These are phyloP conservation scores for Cryptococcus sp. DNA, from an alignment of 1,284 basidiomycete species.

Conservation along the genomic window DNA sequence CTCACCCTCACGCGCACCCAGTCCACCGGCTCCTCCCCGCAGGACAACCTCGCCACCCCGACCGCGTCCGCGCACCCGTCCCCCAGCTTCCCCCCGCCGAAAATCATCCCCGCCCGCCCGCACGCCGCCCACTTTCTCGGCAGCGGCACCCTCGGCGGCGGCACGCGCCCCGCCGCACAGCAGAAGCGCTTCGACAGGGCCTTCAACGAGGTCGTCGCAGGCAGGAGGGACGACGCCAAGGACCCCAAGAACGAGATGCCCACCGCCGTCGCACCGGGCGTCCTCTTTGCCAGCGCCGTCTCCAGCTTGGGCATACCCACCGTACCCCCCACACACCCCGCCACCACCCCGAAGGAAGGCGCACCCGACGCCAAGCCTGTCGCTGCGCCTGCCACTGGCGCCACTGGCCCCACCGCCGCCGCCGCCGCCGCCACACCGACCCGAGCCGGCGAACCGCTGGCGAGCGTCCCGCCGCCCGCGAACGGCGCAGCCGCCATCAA, in stretches of 20 bases:
- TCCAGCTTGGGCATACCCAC: constrained; percentile 39
- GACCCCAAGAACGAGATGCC: constrained; percentile 16
- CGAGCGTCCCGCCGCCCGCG: constrained; percentile 10
- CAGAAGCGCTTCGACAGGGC: constrained; percentile 42
- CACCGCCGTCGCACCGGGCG: constrained; percentile 43
- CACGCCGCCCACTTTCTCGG: constrained; percentile 39
- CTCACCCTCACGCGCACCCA: constrained; percentile 18
- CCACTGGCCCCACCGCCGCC: background rate
- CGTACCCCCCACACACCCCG: constrained; percentile 24
- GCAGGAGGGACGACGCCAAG: constrained; percentile 20
- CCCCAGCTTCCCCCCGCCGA: constrained; percentile 33
- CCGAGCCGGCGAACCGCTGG: constrained; percentile 2
- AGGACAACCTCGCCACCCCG: constrained; percentile 33
- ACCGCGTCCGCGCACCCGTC: constrained; percentile 35
- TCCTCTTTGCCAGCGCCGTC: constrained; percentile 39
- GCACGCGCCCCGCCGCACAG: constrained; percentile 17
- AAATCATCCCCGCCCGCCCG: constrained; percentile 34
- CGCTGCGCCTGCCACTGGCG: constrained; percentile 5
- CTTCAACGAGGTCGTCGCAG: constrained; percentile 48
- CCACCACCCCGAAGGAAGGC: constrained; percentile 5
- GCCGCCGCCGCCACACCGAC: constrained; percentile 1
- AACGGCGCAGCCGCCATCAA: constrained; percentile 12
- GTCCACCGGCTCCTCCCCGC: constrained; percentile 28
- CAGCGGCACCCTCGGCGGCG: constrained; percentile 8
- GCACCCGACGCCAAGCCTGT: background rate